phyloP scores from a whole-genome alignment of 805 yeast species.

The Kuraishia molischiana region DNA sequence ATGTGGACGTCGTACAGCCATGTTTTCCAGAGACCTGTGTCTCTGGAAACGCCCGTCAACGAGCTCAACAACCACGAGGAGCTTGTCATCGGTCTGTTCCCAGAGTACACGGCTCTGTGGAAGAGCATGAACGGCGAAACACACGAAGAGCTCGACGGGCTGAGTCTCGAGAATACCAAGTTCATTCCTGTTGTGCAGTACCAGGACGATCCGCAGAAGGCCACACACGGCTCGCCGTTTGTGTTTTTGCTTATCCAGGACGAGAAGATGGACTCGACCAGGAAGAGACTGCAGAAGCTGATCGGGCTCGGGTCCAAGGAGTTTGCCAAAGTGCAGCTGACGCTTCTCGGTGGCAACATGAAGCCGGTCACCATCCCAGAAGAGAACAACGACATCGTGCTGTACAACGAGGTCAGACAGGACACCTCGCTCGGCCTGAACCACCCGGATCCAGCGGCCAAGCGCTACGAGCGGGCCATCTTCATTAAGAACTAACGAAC shows the following conservation, averaged over 20 bases:
- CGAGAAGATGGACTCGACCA: slow-evolving; percentile 57
- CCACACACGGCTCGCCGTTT: slow-evolving; percentile 80
- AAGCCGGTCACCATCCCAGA: slow-evolving; percentile 30
- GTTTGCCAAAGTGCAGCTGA: slow-evolving; percentile 66
- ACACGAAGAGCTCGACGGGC: slow-evolving; percentile 4
- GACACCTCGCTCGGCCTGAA: slow-evolving; percentile 66
- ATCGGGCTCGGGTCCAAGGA: slow-evolving; percentile 75
- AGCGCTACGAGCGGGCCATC: slow-evolving; percentile 52
- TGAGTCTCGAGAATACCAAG: slow-evolving; percentile 16
- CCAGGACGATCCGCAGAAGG: slow-evolving; percentile 50
- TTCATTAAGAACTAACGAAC: slow-evolving; percentile 32
- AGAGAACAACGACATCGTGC: slow-evolving; percentile 41
- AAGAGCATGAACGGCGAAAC: slow-evolving; percentile 12
- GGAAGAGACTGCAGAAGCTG: slow-evolving; percentile 52
- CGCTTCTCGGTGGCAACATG: slow-evolving; percentile 34
- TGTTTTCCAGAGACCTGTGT: slow-evolving; percentile 20
- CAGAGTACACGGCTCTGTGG: slow-evolving; percentile 25
- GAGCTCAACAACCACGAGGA: slow-evolving; percentile 24
- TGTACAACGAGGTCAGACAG: slow-evolving; percentile 44
- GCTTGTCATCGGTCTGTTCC: slow-evolving; percentile 37
- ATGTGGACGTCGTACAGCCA: slow-evolving; percentile 43
- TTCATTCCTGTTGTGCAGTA: slow-evolving; percentile 69
- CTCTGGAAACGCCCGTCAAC: slow-evolving; percentile 25
- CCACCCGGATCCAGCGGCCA: slow-evolving; percentile 74
- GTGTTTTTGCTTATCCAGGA: slow-evolving; percentile 59